Base-by-base conservation (phyloP, 1,139 yeast species). In the Zhuliangozyma parablackwelliae region DNA sequence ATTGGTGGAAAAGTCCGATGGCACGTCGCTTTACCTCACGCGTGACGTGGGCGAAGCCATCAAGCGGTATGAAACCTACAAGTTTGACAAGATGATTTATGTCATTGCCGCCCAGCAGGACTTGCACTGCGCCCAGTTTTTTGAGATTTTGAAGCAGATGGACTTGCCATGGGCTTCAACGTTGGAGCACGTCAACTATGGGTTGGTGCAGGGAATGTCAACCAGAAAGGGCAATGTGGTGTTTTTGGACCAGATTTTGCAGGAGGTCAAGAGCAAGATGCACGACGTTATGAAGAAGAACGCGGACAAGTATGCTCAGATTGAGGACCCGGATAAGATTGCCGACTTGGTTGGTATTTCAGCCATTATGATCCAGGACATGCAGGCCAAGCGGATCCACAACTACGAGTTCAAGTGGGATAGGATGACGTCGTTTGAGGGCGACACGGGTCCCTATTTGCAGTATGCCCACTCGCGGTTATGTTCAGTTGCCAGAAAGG, bases 141-240 rank as follows among this genome's bases (percentile, higher is more conserved):
- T 92, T 64, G 96, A 92, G 68, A 88, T 90, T 51, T 73, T 92
- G 57, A 94, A 92, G 54, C 89, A 87, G 63, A 79, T 92, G 85
- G 97, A 89, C 30, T 81, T 75, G 58, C 84, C 80, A 44, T 94
- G 97, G 96, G 90, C 96, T 33, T 69, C 77, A 48, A 74, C 73
- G 41, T 70, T 92, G 54, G 75, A 74, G 51, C 97, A 89, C 61
- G 78, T 94, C 53, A 92, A 86, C 67, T 94, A 89, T 54, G 99
- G 99, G 64, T 84, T 94, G 95, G 98, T 94, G 38, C 86, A 80
- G 58, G 98, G 99, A 53, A 94, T 94, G 99, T 85, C 96, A 27
- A 92, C 98, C 44, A 83, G 99, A 73, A 87, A 82, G 67, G 99
- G 99, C 51, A 94, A 96, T 30, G 99, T 94, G 46, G 98, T 94